These are phyloP conservation scores for Theileria parva DNA, from an alignment of 169 alveolate species.

Conservation along the genomic window DNA sequence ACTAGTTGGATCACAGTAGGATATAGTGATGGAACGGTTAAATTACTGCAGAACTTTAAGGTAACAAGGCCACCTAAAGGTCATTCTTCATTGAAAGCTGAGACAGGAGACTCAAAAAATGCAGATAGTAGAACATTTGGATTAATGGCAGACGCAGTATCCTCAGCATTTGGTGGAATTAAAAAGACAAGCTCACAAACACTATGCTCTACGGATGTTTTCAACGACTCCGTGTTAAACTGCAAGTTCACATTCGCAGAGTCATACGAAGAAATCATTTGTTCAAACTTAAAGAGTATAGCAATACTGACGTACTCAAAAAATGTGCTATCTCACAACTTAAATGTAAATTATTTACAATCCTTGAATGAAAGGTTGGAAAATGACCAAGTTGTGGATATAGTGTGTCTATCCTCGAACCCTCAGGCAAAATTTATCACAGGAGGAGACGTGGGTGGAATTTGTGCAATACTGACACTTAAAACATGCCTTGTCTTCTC, in stretches of 20 bases:
- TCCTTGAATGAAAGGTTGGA: constrained; percentile 30
- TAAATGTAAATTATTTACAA: constrained; percentile 25
- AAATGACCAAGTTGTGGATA: constrained; percentile 42
- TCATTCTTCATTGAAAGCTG: constrained; percentile 3
- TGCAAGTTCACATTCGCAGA: constrained; percentile 57
- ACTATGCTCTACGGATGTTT: constrained; percentile 42
- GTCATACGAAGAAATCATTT: constrained; percentile 58
- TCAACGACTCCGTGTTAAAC: constrained; percentile 33
- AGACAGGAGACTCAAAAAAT: neutral
- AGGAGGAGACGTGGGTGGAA: constrained; percentile 41
- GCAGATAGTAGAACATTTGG: constrained; percentile 45
- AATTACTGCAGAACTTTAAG: constrained; percentile 38
- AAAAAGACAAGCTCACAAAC: constrained; percentile 49
- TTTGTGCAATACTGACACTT: constrained; percentile 49
- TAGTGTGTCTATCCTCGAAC: constrained; percentile 53
- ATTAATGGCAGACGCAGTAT: constrained; percentile 62
- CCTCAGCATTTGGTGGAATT: constrained; percentile 59
- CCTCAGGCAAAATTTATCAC: constrained; percentile 61
- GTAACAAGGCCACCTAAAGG: constrained; percentile 13
- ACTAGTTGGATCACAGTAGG: constrained; percentile 57
- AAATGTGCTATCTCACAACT: constrained; percentile 56
- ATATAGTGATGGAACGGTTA: constrained; percentile 49
- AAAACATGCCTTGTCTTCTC: constrained; percentile 51
- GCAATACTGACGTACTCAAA: constrained; percentile 43
- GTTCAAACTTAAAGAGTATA: constrained; percentile 35